A percentile compares a stretch with the other conserved stretches of the same genome.
These are phyloP conservation scores for Gaeumannomyces tritici DNA, from an alignment of 2,329 filamentous ascomycete species.

Conservation along the genomic window DNA sequence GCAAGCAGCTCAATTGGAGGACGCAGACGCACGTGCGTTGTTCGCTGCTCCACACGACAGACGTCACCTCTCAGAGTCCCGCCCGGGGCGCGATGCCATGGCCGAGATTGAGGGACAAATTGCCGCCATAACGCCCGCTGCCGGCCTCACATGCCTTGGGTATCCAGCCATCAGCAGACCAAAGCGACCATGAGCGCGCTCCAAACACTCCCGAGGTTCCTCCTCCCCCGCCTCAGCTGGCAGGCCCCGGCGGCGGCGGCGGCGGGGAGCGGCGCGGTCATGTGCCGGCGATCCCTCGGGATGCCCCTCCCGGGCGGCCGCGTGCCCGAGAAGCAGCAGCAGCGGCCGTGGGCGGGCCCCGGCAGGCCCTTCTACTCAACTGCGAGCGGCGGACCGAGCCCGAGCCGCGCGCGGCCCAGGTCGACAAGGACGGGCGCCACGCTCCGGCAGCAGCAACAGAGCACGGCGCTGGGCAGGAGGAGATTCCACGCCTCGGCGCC, in stretches of 20 bases:
- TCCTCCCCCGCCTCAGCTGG: conserved; percentile 47
- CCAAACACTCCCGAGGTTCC: conserved; percentile 39
- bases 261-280: neutral
- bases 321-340: neutral
- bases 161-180: neutral
- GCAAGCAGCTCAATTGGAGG: neutral
- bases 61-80: neutral
- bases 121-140: neutral
- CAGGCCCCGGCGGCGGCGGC: conserved; percentile 1
- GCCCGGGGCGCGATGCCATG: neutral
- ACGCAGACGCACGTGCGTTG: neutral
- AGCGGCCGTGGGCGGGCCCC: neutral
- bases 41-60: neutral
- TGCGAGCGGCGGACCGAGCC: conserved; percentile 4
- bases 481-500: conserved; percentile 58
- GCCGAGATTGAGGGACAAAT: conserved; percentile 1
- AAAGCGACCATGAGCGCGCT: conserved; percentile 21
- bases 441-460: neutral
- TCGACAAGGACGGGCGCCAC: neutral
- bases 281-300: neutral
- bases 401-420: neutral
- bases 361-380: neutral
- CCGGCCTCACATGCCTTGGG: neutral
- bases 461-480: neutral
- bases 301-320: neutral